Evolutionary conservation across 2,329 filamentous ascomycete species (phyloP).

Genomic region (Seiridium unicorne): DNA sequence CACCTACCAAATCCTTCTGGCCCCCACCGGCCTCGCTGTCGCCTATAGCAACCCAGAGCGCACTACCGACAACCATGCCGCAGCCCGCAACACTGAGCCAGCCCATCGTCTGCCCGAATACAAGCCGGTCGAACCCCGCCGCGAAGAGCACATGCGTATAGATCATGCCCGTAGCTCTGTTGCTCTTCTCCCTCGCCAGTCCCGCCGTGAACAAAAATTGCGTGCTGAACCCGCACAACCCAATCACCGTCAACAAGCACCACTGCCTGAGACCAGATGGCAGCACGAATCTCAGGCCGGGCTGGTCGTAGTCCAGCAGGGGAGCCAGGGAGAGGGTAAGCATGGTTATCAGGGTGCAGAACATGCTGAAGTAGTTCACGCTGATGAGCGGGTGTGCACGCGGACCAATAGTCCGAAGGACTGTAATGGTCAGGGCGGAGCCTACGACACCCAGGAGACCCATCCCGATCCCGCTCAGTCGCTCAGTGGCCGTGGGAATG

Average conservation of each 20-base stretch:
- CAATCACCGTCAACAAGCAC: constrained; percentile 66
- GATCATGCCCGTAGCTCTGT: constrained; percentile 56
- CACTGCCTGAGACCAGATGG: constrained; percentile 53
- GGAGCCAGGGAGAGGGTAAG: constrained; percentile 55
- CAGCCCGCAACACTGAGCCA: constrained; percentile 49
- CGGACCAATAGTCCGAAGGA: constrained; percentile 76
- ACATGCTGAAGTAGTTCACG: constrained; percentile 78
- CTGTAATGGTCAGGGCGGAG: constrained; percentile 69
- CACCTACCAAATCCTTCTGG: constrained; percentile 18
- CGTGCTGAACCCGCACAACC: constrained; percentile 75
- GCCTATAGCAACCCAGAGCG: constrained; percentile 47
- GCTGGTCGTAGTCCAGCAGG: constrained; percentile 42
- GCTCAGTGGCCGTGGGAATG: constrained; percentile 57
- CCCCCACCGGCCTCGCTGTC: constrained; percentile 23
- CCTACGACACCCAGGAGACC: constrained; percentile 78
- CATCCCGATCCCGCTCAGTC: constrained; percentile 67
- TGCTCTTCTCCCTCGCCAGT: constrained; percentile 67
- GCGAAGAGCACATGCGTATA: constrained; percentile 60
- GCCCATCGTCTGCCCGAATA: constrained; percentile 52
- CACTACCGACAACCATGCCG: constrained; percentile 51
- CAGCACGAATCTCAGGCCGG: constrained; percentile 41
- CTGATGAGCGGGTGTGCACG: constrained; percentile 79
- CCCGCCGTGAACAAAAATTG: constrained; percentile 84
- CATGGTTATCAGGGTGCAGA: constrained; percentile 67
- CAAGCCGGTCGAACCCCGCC: constrained; percentile 47